Percentiles rank a stretch among this genome's conserved stretches.
Evolutionary conservation across 345 rosid species (phyloP).

Genomic region (Brassica juncea): DNA sequence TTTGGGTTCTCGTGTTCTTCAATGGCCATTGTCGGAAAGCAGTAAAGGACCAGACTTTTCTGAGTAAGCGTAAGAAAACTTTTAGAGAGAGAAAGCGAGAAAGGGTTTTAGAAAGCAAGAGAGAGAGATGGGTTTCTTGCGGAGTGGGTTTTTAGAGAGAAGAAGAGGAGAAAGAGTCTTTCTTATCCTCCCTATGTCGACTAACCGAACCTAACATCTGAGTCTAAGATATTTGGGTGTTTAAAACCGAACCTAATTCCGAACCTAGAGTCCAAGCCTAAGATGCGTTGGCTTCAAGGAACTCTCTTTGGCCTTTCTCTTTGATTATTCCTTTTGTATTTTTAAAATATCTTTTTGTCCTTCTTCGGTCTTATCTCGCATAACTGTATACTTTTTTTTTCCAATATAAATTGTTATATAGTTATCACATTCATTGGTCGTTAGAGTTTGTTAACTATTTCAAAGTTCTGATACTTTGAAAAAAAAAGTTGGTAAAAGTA

Average conservation of each 20-base stretch:
- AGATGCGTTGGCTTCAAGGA: slow-evolving; percentile 66
- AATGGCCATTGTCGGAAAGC: background rate
- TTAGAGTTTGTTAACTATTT: slow-evolving; percentile 19
- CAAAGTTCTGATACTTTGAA: slow-evolving; percentile 17
- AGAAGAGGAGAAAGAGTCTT: background rate
- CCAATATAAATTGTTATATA: background rate
- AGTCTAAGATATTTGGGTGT: background rate
- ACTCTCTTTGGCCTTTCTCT: slow-evolving; percentile 51
- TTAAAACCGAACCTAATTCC: background rate
- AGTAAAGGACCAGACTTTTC: background rate
- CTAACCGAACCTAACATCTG: background rate
- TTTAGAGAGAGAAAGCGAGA: background rate
- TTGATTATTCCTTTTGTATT: background rate
- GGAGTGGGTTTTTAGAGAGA: background rate
- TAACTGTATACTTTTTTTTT: background rate
- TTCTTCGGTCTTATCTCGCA: slow-evolving; percentile 30
- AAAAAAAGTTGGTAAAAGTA: slow-evolving; percentile 19
- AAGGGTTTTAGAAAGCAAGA: background rate
- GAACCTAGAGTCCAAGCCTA: slow-evolving; percentile 21
- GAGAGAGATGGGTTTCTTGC: background rate
- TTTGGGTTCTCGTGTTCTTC: slow-evolving; percentile 61
- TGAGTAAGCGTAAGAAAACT: background rate
- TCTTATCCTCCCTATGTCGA: background rate
- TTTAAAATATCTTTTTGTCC: slow-evolving; percentile 31
- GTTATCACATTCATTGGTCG: slow-evolving; percentile 33